phyloP scores from a whole-genome alignment of 768 basidiomycete species.

The Tricholoma flavovirens region DNA sequence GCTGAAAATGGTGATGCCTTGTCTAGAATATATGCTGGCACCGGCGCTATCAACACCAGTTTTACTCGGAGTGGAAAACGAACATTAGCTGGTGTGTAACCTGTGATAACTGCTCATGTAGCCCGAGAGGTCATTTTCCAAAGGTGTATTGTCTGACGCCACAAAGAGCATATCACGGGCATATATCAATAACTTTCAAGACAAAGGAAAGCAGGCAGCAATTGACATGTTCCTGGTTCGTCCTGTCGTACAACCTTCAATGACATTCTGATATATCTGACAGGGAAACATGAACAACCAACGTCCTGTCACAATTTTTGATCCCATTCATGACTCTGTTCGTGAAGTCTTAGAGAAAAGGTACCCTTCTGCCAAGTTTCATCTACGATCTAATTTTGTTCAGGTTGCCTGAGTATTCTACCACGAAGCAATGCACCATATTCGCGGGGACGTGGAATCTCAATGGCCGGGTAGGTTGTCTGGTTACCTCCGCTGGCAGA shows the following conservation, averaged over 20 bases:
- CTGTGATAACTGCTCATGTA: slow-evolving; percentile 2
- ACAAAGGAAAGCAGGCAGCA: slow-evolving; percentile 87
- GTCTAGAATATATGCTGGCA: slow-evolving; percentile 91
- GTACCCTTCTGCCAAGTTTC: slow-evolving; percentile 29
- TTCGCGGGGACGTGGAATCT: slow-evolving; percentile 96
- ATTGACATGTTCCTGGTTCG: slow-evolving; percentile 93
- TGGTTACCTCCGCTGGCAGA: slow-evolving; percentile 2
- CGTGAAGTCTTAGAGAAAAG: slow-evolving; percentile 63
- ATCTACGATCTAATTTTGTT: slow-evolving; percentile 2
- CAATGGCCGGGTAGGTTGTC: slow-evolving; percentile 68
- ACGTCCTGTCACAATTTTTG: slow-evolving; percentile 83
- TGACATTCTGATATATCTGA: slow-evolving; percentile 7
- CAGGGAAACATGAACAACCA: slow-evolving; percentile 93
- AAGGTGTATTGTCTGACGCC: slow-evolving; percentile 90
- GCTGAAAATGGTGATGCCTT: slow-evolving; percentile 95
- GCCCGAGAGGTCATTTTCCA: neutral
- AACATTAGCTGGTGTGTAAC: slow-evolving; percentile 68
- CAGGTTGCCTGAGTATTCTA: slow-evolving; percentile 82
- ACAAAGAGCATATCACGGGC: slow-evolving; percentile 94
- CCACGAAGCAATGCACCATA: slow-evolving; percentile 60
- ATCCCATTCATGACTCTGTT: slow-evolving; percentile 89
- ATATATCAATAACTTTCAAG: slow-evolving; percentile 97
- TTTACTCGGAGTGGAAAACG: slow-evolving; percentile 94
- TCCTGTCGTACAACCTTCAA: slow-evolving; percentile 3
- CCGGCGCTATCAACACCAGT: slow-evolving; percentile 90